phyloP scores from a whole-genome alignment of 371 early-diverging fungal genomes.

The Apophysomyces trapeziformis region DNA sequence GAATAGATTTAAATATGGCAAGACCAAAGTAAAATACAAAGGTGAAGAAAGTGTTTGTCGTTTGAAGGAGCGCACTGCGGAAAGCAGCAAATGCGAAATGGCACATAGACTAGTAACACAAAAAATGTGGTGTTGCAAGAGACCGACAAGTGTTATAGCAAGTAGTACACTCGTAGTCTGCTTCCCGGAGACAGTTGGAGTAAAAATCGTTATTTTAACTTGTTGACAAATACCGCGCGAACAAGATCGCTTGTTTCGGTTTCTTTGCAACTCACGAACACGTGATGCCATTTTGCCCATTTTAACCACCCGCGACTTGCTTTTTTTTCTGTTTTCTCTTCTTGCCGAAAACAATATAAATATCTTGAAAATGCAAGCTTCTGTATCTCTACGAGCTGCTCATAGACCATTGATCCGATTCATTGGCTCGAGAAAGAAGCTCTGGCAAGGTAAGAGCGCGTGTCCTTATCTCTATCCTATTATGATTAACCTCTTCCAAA shows the following conservation, averaged over 20 bases:
- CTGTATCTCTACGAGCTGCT: slow-evolving; percentile 43
- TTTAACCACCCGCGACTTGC: too few relatives aligned
- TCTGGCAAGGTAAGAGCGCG: slow-evolving; percentile 49
- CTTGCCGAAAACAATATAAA: not conserved
- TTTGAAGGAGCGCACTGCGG: not conserved
- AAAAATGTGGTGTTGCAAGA: too few relatives aligned
- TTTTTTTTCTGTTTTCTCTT: slow-evolving; percentile 5
- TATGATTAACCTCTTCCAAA: not conserved
- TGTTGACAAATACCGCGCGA: too few relatives aligned
- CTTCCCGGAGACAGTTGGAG: too few relatives aligned
- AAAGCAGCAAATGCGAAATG: not conserved
- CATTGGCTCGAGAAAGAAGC: slow-evolving; percentile 45
- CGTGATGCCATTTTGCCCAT: too few relatives aligned
- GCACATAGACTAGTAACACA: not conserved
- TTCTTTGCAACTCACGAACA: too few relatives aligned
- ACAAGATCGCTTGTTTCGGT: too few relatives aligned
- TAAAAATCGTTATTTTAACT: too few relatives aligned
- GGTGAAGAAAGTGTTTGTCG: not conserved
- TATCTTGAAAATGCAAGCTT: slow-evolving; percentile 39
- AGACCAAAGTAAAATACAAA: not conserved
- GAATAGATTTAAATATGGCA: too few relatives aligned
- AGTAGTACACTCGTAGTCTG: too few relatives aligned
- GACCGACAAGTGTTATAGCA: too few relatives aligned
- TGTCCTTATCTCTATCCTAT: not conserved
- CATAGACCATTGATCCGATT: slow-evolving; percentile 56